Evolutionary conservation across 1,284 basidiomycete species (phyloP), one percentile per base, ranked within the genome.

Genomic region (Microbotryomycetes sp.): DNA sequence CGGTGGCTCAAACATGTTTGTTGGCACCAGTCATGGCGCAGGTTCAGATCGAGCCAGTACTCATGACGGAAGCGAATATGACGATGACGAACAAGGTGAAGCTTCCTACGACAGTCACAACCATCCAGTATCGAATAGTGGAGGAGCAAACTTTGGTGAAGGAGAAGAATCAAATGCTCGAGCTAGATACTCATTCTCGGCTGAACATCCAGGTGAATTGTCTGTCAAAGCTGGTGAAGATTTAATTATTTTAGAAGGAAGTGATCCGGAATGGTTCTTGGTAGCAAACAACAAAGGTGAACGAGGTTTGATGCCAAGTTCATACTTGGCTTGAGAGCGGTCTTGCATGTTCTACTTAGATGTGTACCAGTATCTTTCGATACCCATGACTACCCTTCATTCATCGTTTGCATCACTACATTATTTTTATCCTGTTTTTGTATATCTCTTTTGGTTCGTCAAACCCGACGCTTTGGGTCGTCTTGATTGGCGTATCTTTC

Each of bases 181-280:
- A 16, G 56, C 63, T 23, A 22, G 68, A 16, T 69, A 69, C 57
- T 64, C 62, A 26, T 69, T 69, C 59, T 47, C 54, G 6, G 68
- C 65, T 6, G 68, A 69, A 32, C 63, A 67, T 23, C 63, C 58
- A 4, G 68, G 65, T 6, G 68, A 69, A 57, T 30, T 69, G 3
- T 51, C 56, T 6, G 61, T 69, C 36, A 60, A 58, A 25, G 54
- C 63, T 2, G 60, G 62, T n/a, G 68, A 69, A 50, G 57, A 67
- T 28, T 49, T 69, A 12, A 56, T 54, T 19, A 61, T 69, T 29
- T 58, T 69, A 23, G 68, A 69, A 47, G 56, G 49, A 19, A 42
- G 47, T 9, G 67, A 69, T 30, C 59, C 60, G 5, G 66, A 67
- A 30, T 69, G 67, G 67, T 69, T 26, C 49, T 57, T 66, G 54